Base-by-base conservation (phyloP, 768 basidiomycete genomes). In the Pleurotus tuber-regium region DNA sequence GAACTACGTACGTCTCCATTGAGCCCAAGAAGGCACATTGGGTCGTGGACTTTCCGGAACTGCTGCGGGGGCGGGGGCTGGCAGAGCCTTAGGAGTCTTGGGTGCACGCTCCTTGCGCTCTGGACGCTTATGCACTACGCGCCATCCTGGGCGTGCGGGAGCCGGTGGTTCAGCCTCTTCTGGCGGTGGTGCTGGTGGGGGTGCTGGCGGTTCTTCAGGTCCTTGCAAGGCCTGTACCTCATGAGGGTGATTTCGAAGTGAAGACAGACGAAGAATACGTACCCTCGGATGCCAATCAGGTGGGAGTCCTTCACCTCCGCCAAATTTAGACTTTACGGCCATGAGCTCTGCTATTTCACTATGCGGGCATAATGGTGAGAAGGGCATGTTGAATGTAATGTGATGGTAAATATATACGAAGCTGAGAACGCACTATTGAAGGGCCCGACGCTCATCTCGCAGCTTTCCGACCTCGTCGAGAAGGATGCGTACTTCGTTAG, bases 291-390 rank as follows among this genome's bases (percentile, higher is more conserved):
- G 70, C 90, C 89, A 92, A 50, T 86, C 83, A 14, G 86, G 83
- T 19, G 82, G 73, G 62, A 84, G 92, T 57, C 89, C 87, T 19
- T 89, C 89, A 30, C 85, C 88, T 1, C 84, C 77, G 16, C 88
- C 85, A 63, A 89, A 86, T 65, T 92, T 92, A 16, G 89, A 83
- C 64, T 89, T 89, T 43, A 90, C 74, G 43, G 81, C 78, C 87
- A 92, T 87, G 53, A 92, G 73, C 64, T 89, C 87, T 21, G 89
- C 84, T 57, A 93, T 89, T 66, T 93, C 90, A 56, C 90, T 92
- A 61, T 43, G 30, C 12, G 24, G 21, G 42, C 21, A n/a, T 18
- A 24, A 7, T 5, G 42, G 4, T 35, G 25, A 1, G 25, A 31
- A 41, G n/a, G 40, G 44, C 6, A 39, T n/a, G 29, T 4, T 23